Base-by-base conservation (phyloP, 169 alveolate species). In the Babesia gibsoni region DNA sequence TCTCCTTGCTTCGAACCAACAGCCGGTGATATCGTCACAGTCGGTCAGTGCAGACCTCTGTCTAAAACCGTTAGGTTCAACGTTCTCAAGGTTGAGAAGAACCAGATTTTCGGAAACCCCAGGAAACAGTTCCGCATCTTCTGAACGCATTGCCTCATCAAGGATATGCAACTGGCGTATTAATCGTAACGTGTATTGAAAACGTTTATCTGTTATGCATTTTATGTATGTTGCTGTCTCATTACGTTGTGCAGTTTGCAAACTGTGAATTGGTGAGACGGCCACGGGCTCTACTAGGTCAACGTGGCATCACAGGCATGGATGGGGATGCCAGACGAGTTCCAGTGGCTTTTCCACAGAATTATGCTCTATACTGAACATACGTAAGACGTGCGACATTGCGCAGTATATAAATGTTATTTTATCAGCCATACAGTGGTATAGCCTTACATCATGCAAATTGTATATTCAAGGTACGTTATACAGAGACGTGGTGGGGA, bases 1-100 rank as follows among this genome's bases (percentile, higher is more conserved):
- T 95, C 99, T 43, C 99, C 99, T 53, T 95, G 98, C 80, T 98
- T 98, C 92, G 96, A 92, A 29, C 97, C 95, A 65, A 94, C 93
- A 79, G 98, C 96, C 89, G 99, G 99, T 22, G 99, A 97, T 88
- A 95, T 97, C 81, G 97, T 96, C 85, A 96, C 99, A 46, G 97
- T 95, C 43, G 99, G 99, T 36, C 98, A 97, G 90, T 97, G 99
- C 98, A 94, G 99, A 73, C 99, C 99, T 33, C 92, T 98, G 57
- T 95, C 98, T 41, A 98, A 98, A 94, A 97, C 99, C 35, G 98
- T 98, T 48, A 92, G 99, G 86, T 98, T 98, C 95, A 96, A 96
- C 91, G 99, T 97, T 52, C 84, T 97, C 80, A 95, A 96, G 91
- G 99, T 97, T 53, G 98, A 96, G 90, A 94, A 94, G 91, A 96